Base-by-base conservation (phyloP, 2,329 filamentous ascomycete genomes). In the Cladosporium sp. region DNA sequence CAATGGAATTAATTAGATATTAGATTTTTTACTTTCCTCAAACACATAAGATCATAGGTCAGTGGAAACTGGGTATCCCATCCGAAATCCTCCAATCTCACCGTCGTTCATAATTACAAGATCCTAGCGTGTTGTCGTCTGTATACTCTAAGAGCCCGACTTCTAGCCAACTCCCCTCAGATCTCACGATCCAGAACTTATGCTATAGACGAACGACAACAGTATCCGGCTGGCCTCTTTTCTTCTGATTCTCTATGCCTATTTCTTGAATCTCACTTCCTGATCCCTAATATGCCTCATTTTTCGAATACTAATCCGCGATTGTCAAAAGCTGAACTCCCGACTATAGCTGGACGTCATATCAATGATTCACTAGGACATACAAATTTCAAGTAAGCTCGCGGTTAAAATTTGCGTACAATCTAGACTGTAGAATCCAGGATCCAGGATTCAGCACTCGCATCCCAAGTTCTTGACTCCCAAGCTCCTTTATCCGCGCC, bases 21-120 rank as follows among this genome's bases (percentile, higher is more conserved):
- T n/a, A n/a, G n/a, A n/a, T n/a, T n/a, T n/a, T n/a, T n/a, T n/a
- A n/a, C n/a, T n/a, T n/a, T n/a, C n/a, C n/a, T n/a, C n/a, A n/a
- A n/a, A n/a, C 32, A 42, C 39, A 42, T 42, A 42, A 19, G 22
- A 29, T n/a, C 39, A 42, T 42, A 42, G 39, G 39, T 42, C 22
- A 30, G 22, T 29, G 39, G 29, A 12, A 42, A 42, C 20, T 29
- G 22, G 22, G 22, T 20, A 42, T 42, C 39, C 39, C 39, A 13
- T 42, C 39, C 39, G 22, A 42, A 42, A 42, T 29, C 39, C 38
- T 18, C 38, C 38, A 40, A 22, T 40, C 38, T 40, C 38, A 40
- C 38, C 38, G 38, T 40, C 18, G 18, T 40, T 40, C 12, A 18
- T 40, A 40, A 18, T 11, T 40, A 40, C 38, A 40, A 18, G 38